A percentile compares a stretch with the other conserved stretches of the same genome.
Conservation (phyloP, 1,284 basidiomycete genomes). For the Trametes hirsuta region DNA sequence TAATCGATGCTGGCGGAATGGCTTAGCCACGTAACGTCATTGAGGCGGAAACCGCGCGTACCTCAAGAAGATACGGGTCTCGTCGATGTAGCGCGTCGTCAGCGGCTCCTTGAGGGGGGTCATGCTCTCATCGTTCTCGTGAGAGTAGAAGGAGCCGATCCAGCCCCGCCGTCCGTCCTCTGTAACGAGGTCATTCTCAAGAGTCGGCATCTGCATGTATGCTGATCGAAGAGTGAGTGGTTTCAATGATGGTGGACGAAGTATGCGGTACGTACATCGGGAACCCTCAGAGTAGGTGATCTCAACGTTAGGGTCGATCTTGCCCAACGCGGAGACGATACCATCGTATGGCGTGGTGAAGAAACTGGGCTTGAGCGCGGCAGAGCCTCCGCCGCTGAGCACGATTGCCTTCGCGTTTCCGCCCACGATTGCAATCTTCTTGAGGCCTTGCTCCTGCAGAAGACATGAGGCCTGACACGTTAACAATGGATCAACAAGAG, state of each 20-base stretch:
- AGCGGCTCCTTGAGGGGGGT: slow-evolving; percentile 46
- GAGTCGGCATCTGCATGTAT: slow-evolving; percentile 61
- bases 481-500: background rate
- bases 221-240: slow-evolving; percentile 40
- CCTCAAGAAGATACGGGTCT: slow-evolving; percentile 70
- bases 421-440: slow-evolving; percentile 77
- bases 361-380: slow-evolving; percentile 73
- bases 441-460: slow-evolving; percentile 41
- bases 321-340: slow-evolving; percentile 54
- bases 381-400: slow-evolving; percentile 78
- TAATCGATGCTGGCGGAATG: slow-evolving; percentile 51
- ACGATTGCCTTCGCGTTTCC: slow-evolving; percentile 73
- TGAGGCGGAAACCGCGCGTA: slow-evolving; percentile 2
- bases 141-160: slow-evolving; percentile 62
- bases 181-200: slow-evolving; percentile 66
- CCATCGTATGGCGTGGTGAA: slow-evolving; percentile 75
- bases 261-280: slow-evolving; percentile 43
- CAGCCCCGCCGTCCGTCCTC: slow-evolving; percentile 62
- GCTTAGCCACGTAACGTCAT: slow-evolving; percentile 46
- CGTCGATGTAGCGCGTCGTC: slow-evolving; percentile 54
- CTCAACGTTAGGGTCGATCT: slow-evolving; percentile 47
- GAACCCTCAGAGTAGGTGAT: slow-evolving; percentile 69
- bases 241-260: background rate
- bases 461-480: background rate
- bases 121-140: slow-evolving; percentile 62